Evolutionary conservation across 2,329 filamentous ascomycete genomes (phyloP), one percentile per base, ranked within the genome.

Genomic region (Colletotrichum simmondsii): DNA sequence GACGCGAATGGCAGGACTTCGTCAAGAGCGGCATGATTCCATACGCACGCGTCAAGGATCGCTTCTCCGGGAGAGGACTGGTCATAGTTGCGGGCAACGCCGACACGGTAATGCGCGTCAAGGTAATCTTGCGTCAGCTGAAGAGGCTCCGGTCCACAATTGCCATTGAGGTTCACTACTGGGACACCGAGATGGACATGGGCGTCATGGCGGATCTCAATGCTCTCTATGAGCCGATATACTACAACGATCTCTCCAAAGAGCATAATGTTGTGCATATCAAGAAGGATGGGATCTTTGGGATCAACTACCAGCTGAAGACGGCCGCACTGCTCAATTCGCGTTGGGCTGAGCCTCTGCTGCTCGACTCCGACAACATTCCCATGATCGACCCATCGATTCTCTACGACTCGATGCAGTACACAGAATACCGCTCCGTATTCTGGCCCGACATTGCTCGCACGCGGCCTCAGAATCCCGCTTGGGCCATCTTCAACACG

Each of bases 281-380:
- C 35, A 71, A 68, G 57, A 71, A 71, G 24, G 68, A 71, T 32
- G 68, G 64, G 22, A 57, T 61, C 14, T 71, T 71, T 32, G 68
- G 68, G 16, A 71, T 71, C 16, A 71, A 71, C 37, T 71, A 71
- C n/a, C 68, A 71, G 57, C 64, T 71, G 12, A 71, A 71, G 37
- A 71, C 68, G 12, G 68, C 64, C 26, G 68, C 68, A 4, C 16
- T 71, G 3, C 64, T 71, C 1, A 71, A 71, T 14, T 58, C 68
- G 7, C 65, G 49, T 2, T 71, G 68, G 64, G 28, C 64, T 3
- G 68, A 71, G n/a, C 65, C 69, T 1, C 26, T 72, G 3, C 28
- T 63, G 3, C 42, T 72, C 3, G 65, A 68, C 8, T 72, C 52
- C 0, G 69, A 63, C 65, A 68, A 69, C 42, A 64, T 72, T 5